Conservation (phyloP, 2,329 filamentous ascomycete genomes). For the Colletotrichum melonis region DNA sequence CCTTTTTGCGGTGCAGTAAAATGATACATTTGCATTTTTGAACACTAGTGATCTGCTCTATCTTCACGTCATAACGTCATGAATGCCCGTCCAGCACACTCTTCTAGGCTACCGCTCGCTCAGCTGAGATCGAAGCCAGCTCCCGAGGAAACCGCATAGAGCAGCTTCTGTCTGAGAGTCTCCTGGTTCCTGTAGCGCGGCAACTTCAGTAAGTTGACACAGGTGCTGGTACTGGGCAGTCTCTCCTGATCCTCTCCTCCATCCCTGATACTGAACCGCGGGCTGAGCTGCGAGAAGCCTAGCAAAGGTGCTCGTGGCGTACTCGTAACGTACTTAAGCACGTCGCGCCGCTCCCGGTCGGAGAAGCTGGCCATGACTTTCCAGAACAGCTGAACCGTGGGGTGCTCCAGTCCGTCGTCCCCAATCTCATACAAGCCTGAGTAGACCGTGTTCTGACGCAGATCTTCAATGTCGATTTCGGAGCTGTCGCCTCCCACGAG, state of each 20-base stretch:
- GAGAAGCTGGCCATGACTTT: constrained; percentile 81
- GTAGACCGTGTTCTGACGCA: constrained; percentile 86
- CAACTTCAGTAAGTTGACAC: constrained; percentile 93
- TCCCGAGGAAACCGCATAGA: constrained; percentile 90
- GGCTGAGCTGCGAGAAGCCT: constrained; percentile 87
- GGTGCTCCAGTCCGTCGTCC: constrained; percentile 88
- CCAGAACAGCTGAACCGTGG: constrained; percentile 91
- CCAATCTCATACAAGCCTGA: constrained; percentile 90
- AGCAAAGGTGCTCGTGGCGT: constrained; percentile 91
- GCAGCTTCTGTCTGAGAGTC: constrained; percentile 79
- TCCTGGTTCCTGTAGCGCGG: constrained; percentile 79
- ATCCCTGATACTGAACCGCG: constrained; percentile 90
- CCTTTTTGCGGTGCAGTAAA: not conserved
- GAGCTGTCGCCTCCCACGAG: constrained; percentile 89
- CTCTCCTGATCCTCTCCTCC: constrained; percentile 79
- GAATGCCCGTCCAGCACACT: not conserved
- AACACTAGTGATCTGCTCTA: constrained; percentile 1
- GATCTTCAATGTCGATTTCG: constrained; percentile 87
- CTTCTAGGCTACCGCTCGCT: not conserved
- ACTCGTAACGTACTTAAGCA: constrained; percentile 95
- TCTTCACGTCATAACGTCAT: constrained; percentile 28
- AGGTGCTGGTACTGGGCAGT: constrained; percentile 93
- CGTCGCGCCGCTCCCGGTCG: constrained; percentile 82
- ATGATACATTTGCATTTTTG: constrained; percentile 12
- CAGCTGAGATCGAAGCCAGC: constrained; percentile 90